phyloP scores from a whole-genome alignment of 495 filamentous ascomycete genomes.

The Trichoderma asperelloides region DNA sequence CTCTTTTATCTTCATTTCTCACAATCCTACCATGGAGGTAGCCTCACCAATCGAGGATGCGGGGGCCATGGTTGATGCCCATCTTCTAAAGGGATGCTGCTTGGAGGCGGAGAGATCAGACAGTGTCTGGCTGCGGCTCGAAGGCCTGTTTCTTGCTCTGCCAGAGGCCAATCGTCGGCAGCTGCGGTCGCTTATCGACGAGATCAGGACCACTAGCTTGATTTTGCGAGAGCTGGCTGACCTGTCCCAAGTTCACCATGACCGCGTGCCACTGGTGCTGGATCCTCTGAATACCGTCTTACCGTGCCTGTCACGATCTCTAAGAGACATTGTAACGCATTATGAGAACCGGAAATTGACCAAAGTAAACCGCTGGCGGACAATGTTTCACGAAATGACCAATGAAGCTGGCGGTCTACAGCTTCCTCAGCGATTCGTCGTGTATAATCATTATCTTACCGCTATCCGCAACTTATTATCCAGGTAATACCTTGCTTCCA shows the following conservation, averaged over 20 bases:
- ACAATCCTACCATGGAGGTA: constrained; percentile 9
- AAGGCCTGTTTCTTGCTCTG: constrained; percentile 31
- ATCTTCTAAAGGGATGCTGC: constrained; percentile 37
- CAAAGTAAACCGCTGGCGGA: constrained; percentile 39
- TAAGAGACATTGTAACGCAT: constrained; percentile 41
- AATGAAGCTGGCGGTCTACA: constrained; percentile 38
- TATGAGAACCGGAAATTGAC: constrained; percentile 39
- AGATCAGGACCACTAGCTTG: constrained; percentile 31
- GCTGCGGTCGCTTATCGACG: constrained; percentile 32
- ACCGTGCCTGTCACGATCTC: constrained; percentile 38
- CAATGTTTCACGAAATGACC: constrained; percentile 45
- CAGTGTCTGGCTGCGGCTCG: constrained; percentile 28
- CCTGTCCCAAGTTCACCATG: constrained; percentile 38
- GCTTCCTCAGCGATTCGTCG: constrained; percentile 40
- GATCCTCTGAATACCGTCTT: constrained; percentile 45
- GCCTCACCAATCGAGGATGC: constrained; percentile 13
- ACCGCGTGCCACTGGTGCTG: constrained; percentile 36
- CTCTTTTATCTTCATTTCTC: neutral
- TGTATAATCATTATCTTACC: constrained; percentile 44
- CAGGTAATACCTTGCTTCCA: constrained; percentile 27
- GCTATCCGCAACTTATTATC: constrained; percentile 39
- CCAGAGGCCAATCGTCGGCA: constrained; percentile 33
- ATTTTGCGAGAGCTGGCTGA: constrained; percentile 43
- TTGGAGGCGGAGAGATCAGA: constrained; percentile 37
- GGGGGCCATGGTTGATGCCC: constrained; percentile 15